These are phyloP conservation scores for Pyrenophora tritici-repentis DNA, from an alignment of 2,329 filamentous ascomycete species.

Conservation along the genomic window DNA sequence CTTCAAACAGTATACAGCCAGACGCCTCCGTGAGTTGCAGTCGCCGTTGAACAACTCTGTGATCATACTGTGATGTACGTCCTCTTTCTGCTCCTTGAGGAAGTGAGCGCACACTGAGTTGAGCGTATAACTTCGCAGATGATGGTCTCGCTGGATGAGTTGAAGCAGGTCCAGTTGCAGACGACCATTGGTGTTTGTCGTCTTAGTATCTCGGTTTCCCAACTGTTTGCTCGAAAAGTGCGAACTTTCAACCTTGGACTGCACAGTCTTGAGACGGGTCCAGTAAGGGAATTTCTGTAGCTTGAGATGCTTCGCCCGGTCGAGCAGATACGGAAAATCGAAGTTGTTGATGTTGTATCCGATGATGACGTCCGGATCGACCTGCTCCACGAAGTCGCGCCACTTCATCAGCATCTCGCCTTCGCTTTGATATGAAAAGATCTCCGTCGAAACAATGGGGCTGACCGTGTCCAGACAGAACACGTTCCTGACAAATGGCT, in stretches of 20 bases:
- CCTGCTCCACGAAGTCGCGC: constrained; percentile 85
- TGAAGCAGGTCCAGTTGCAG: constrained; percentile 94
- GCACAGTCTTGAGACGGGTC: constrained; percentile 74
- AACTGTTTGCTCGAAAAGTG: constrained; percentile 98
- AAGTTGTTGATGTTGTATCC: constrained; percentile 99
- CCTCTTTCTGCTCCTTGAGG: constrained; percentile 95
- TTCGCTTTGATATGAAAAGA: constrained; percentile 81
- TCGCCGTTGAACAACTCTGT: constrained; percentile 98
- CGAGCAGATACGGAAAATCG: constrained; percentile 94
- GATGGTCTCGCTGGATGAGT: constrained; percentile 90
- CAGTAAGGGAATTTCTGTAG: constrained; percentile 81
- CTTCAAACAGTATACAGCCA: constrained; percentile 96
- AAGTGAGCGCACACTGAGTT: constrained; percentile 97
- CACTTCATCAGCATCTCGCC: constrained; percentile 90
- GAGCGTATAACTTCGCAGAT: constrained; percentile 92
- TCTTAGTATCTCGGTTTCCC: constrained; percentile 92
- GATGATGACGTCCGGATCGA: constrained; percentile 96
- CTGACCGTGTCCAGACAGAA: constrained; percentile 94
- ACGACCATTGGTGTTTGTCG: constrained; percentile 91
- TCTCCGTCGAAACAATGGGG: constrained; percentile 90
- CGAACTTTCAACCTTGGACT: constrained; percentile 74
- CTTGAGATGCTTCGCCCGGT: constrained; percentile 84
- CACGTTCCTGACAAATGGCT: constrained; percentile 94
- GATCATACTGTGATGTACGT: constrained; percentile 99
- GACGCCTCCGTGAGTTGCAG: constrained; percentile 83